phyloP scores from a whole-genome alignment of 768 basidiomycete species.

The Amanita subjunquillea region DNA sequence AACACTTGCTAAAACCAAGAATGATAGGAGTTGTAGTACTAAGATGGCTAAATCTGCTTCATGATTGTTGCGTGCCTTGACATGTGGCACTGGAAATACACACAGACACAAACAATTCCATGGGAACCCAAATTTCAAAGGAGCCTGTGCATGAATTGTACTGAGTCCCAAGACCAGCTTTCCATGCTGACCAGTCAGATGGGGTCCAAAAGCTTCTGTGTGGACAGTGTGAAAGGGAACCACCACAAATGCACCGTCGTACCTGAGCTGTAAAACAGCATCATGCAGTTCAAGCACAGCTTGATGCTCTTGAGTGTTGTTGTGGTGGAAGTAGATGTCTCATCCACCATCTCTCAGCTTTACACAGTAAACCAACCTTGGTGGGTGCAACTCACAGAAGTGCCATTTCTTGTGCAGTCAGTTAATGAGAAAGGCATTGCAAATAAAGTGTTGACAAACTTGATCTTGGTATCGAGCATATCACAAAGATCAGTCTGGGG shows the following conservation, averaged over 20 bases:
- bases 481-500: slow-evolving; percentile 35
- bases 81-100: too few relatives aligned
- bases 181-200: slow-evolving; percentile 52
- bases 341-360: neutral
- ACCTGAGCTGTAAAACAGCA: slow-evolving; percentile 57
- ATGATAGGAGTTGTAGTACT: too few relatives aligned
- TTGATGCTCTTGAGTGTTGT: slow-evolving; percentile 48
- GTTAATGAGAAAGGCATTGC: neutral
- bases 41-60: too few relatives aligned
- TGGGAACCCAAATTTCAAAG: slow-evolving; percentile 75
- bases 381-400: slow-evolving; percentile 41
- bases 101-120: slow-evolving; percentile 64
- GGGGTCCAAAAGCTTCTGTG: slow-evolving; percentile 58
- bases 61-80: too few relatives aligned
- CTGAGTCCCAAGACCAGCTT: neutral
- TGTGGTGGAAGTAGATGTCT: slow-evolving; percentile 79
- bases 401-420: slow-evolving; percentile 58
- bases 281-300: slow-evolving; percentile 62
- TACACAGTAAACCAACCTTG: too few relatives aligned
- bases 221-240: slow-evolving; percentile 71
- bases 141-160: slow-evolving; percentile 36
- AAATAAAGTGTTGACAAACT: slow-evolving; percentile 25
- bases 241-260: slow-evolving; percentile 71
- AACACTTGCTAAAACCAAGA: too few relatives aligned
- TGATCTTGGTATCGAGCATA: slow-evolving; percentile 52